phyloP scores from a whole-genome alignment of 2,329 filamentous ascomycete species.

The Microascus cirrosus region DNA sequence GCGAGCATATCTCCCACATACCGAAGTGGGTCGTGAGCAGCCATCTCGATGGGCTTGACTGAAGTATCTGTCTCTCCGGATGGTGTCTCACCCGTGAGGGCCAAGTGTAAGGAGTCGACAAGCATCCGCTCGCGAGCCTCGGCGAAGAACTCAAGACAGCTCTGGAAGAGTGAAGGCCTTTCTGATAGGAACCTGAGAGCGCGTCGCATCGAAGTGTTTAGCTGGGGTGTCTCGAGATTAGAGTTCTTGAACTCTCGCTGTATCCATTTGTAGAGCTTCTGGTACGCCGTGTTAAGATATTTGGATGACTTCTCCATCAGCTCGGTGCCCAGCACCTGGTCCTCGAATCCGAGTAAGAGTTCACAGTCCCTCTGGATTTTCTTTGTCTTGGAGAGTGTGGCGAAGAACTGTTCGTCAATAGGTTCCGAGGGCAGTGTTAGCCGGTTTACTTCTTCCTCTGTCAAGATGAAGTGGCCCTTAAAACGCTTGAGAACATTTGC shows the following conservation, averaged over 20 bases:
- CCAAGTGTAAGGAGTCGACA: conserved; percentile 80
- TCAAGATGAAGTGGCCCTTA: conserved; percentile 70
- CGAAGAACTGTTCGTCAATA: conserved; percentile 78
- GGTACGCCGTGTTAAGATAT: conserved; percentile 77
- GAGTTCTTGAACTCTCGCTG: conserved; percentile 86
- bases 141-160: conserved; percentile 84
- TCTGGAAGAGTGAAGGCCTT: conserved; percentile 81
- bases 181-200: conserved; percentile 83
- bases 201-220: conserved; percentile 72
- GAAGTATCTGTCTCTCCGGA: conserved; percentile 46
- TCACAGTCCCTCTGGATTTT: conserved; percentile 83
- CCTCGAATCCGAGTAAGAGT: conserved; percentile 77
- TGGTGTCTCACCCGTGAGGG: conserved; percentile 62
- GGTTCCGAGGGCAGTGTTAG: conserved; percentile 72
- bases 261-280: conserved; percentile 93
- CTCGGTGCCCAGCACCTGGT: conserved; percentile 77
- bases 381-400: conserved; percentile 66
- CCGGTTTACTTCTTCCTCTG: conserved; percentile 65
- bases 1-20: conserved; percentile 97
- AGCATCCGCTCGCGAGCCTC: conserved; percentile 80
- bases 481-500: conserved; percentile 70
- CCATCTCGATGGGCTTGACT: conserved; percentile 85
- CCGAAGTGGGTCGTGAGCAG: conserved; percentile 79
- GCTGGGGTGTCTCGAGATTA: conserved; percentile 89
- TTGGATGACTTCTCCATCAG: conserved; percentile 86